Evolutionary conservation across 2,329 filamentous ascomycete species (phyloP).

Genomic region (Beauveria asiatica): DNA sequence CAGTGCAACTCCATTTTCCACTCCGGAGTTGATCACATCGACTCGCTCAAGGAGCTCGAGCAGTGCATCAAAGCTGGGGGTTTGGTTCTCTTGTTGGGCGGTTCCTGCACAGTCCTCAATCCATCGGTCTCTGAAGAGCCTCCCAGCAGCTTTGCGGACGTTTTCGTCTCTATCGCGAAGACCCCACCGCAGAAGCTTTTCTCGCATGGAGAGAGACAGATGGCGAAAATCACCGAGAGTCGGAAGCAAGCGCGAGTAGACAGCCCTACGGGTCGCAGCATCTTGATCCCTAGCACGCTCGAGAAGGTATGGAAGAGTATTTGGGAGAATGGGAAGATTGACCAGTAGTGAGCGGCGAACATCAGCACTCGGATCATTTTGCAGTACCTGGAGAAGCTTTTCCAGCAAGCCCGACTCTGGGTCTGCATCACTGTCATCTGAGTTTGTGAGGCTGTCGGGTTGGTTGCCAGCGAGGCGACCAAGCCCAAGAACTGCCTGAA

Average conservation of each 20-base stretch:
- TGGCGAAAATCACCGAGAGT: slow-evolving; percentile 90
- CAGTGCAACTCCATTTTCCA: slow-evolving; percentile 81
- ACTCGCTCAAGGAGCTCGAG: slow-evolving; percentile 89
- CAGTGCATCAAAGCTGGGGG: slow-evolving; percentile 71
- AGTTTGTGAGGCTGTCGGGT: slow-evolving; percentile 59
- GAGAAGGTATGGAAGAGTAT: slow-evolving; percentile 76
- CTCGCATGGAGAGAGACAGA: slow-evolving; percentile 84
- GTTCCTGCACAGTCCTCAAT: slow-evolving; percentile 85
- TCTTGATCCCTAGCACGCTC: slow-evolving; percentile 89
- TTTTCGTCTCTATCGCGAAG: slow-evolving; percentile 88
- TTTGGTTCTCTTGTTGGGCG: slow-evolving; percentile 49
- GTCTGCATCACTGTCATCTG: slow-evolving; percentile 59
- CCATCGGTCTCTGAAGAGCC: slow-evolving; percentile 92
- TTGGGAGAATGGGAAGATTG: slow-evolving; percentile 79
- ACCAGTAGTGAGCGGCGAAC: slow-evolving; percentile 81
- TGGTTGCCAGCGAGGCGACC: slow-evolving; percentile 74
- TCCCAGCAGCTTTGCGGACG: slow-evolving; percentile 83
- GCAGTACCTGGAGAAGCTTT: slow-evolving; percentile 78
- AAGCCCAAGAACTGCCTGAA: slow-evolving; percentile 87
- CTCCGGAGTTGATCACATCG: slow-evolving; percentile 82
- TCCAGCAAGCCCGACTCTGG: slow-evolving; percentile 63
- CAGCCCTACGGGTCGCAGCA: slow-evolving; percentile 68
- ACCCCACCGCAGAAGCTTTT: slow-evolving; percentile 93
- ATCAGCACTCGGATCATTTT: slow-evolving; percentile 90
- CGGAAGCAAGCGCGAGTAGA: slow-evolving; percentile 82